These are phyloP conservation scores for Trifolium fragiferum DNA, from an alignment of 306 rosid genomes.

Conservation along the genomic window DNA sequence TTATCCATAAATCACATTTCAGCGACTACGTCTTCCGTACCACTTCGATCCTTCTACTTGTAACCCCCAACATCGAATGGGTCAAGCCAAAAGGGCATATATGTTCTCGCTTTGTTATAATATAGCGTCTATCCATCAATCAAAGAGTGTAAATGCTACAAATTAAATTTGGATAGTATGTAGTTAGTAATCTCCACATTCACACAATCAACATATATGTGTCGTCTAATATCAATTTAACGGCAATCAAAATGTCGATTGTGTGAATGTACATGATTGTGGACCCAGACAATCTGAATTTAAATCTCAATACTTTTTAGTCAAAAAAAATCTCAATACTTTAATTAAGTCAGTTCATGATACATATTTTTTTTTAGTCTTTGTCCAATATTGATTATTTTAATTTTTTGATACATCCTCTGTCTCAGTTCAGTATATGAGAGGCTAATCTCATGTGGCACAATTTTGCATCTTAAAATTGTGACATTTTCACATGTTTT, in stretches of 20 bases:
- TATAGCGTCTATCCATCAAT: neutral
- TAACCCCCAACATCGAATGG: neutral
- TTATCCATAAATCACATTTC: neutral
- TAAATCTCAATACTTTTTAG: no score
- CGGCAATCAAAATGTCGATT: no score
- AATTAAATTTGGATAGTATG: no score
- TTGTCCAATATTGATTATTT: neutral
- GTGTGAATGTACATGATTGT: no score
- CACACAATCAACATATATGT: no score
- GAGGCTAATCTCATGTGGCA: neutral
- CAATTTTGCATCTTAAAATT: neutral
- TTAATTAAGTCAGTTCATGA: neutral
- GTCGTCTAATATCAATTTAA: no score
- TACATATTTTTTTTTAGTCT: neutral
- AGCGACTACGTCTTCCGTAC: neutral
- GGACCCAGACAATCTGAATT: no score
- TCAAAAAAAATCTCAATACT: no score
- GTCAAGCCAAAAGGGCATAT: neutral
- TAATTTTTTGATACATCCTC: neutral
- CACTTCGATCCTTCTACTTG: neutral
- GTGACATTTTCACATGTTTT: neutral
- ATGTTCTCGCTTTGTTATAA: no score
- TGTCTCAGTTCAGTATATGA: neutral
- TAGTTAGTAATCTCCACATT: no score
- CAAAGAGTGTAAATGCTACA: no score